These are phyloP conservation scores for Fistulinella staudtii DNA, from an alignment of 1,284 basidiomycete genomes.

Conservation along the genomic window DNA sequence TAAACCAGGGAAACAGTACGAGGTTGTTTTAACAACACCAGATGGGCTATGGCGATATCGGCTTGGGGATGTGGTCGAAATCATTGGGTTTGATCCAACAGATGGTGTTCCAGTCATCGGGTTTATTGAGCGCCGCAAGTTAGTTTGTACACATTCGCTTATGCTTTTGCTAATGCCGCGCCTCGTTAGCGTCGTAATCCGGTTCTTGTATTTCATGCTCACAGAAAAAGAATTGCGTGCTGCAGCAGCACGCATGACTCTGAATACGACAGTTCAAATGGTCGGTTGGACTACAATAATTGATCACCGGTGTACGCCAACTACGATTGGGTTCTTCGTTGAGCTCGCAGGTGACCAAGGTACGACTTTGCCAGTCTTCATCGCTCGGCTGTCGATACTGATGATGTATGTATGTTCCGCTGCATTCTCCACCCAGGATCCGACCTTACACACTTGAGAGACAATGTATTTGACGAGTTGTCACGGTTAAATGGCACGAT, in stretches of 20 bases:
- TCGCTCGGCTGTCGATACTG: background rate
- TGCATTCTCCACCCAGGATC: background rate
- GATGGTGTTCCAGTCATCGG: background rate
- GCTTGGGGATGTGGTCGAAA: background rate
- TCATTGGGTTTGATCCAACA: background rate
- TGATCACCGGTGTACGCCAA: slow-evolving; percentile 10
- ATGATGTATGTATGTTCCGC: background rate
- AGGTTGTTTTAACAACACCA: background rate
- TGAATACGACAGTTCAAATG: background rate
- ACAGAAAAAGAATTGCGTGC: slow-evolving; percentile 11
- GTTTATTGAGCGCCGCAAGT: background rate
- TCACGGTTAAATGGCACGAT: background rate
- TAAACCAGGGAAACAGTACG: background rate
- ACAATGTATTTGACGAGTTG: background rate
- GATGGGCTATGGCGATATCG: background rate
- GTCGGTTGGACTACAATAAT: slow-evolving; percentile 19
- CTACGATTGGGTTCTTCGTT: slow-evolving; percentile 20
- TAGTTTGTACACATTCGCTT: background rate
- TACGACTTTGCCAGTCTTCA: background rate
- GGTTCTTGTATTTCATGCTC: slow-evolving; percentile 13
- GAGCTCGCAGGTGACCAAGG: slow-evolving; percentile 12
- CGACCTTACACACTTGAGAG: background rate
- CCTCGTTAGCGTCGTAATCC: slow-evolving; percentile 7
- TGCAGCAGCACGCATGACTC: slow-evolving; percentile 1
- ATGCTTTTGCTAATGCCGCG: background rate